Percentiles rank a stretch among this genome's conserved stretches.
These are phyloP conservation scores for Alternaria ventricosa DNA, from an alignment of 2,329 filamentous ascomycete genomes.

Conservation along the genomic window DNA sequence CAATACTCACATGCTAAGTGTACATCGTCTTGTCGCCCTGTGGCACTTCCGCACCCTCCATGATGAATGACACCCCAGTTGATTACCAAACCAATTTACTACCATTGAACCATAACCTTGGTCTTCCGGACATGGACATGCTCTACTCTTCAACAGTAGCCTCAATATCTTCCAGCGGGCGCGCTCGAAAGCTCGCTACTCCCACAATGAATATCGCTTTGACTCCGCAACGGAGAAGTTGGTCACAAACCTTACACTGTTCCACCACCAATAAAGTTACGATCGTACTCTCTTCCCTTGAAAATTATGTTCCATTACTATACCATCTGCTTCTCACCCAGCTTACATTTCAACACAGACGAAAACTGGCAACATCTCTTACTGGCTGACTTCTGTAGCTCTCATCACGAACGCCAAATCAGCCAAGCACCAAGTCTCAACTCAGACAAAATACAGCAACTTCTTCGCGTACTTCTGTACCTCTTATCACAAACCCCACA, in stretches of 20 bases:
- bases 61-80: background rate
- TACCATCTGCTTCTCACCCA: background rate
- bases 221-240: background rate
- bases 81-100: background rate
- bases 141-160: background rate
- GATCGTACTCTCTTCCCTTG: background rate
- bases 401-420: background rate
- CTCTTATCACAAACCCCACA: background rate
- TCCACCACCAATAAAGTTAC: background rate
- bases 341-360: background rate
- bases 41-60: background rate
- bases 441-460: background rate
- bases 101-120: background rate
- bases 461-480: background rate
- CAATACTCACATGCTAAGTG: background rate
- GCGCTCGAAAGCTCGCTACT: background rate
- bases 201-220: background rate
- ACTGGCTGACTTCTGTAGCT: background rate
- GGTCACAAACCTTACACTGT: background rate
- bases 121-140: background rate
- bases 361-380: background rate
- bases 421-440: background rate
- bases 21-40: background rate
- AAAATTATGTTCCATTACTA: background rate
- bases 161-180: background rate